phyloP scores from a whole-genome alignment of 345 rosid species.

The Hibiscus trionum region DNA sequence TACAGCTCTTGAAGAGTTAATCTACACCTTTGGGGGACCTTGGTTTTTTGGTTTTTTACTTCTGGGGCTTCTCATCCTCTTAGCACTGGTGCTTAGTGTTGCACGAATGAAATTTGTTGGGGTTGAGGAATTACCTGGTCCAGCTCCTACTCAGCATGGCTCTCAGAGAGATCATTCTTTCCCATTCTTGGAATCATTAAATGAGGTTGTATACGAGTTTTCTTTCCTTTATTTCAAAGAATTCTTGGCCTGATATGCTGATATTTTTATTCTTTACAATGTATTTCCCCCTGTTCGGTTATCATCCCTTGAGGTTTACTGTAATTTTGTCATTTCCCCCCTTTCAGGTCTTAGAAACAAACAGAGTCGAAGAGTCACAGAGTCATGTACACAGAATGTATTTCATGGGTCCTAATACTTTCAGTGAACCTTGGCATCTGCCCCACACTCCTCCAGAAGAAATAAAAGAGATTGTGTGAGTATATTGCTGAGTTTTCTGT shows the following conservation, averaged over 20 bases:
- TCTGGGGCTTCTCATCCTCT: constrained; percentile 75
- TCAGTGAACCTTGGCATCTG: constrained; percentile 97
- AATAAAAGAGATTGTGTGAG: constrained; percentile 95
- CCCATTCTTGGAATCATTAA: constrained; percentile 94
- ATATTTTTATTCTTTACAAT: neutral
- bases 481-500: neutral
- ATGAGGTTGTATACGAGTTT: constrained; percentile 60
- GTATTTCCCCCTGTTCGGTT: constrained; percentile 7
- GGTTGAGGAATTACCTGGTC: constrained; percentile 87
- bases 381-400: constrained; percentile 97
- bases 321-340: neutral
- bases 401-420: constrained; percentile 94
- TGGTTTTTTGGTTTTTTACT: constrained; percentile 91
- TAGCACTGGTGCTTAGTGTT: constrained; percentile 94
- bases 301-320: neutral
- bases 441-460: constrained; percentile 92
- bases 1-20: constrained; percentile 95
- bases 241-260: neutral
- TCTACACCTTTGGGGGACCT: constrained; percentile 98
- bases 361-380: constrained; percentile 93
- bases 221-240: neutral
- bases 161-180: constrained; percentile 93
- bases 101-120: constrained; percentile 98
- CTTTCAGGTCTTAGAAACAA: constrained; percentile 89
- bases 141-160: constrained; percentile 85